Conservation (phyloP, 2,329 filamentous ascomycete genomes). For the Talaromyces sp. region DNA sequence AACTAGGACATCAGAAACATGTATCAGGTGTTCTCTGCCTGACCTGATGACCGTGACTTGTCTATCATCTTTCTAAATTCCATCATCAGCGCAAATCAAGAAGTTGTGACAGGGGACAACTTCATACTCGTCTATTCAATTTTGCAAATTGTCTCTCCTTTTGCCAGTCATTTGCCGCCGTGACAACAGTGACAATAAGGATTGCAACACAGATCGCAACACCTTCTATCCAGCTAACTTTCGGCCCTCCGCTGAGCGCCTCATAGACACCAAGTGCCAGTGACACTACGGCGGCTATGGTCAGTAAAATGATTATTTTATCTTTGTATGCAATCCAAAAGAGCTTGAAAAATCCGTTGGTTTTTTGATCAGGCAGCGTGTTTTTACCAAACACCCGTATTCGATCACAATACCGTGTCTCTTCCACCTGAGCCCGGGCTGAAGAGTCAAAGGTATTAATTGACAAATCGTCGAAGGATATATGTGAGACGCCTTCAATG, state of each 20-base stretch:
- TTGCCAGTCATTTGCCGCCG: slow-evolving; percentile 62
- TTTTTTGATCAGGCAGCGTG: background rate
- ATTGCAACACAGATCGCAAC: slow-evolving; percentile 63
- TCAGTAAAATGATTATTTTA: slow-evolving; percentile 66
- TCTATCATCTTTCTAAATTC: slow-evolving; percentile 54
- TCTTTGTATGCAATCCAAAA: slow-evolving; percentile 70
- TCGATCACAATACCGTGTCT: background rate
- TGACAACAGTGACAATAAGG: slow-evolving; percentile 58
- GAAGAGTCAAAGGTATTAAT: background rate
- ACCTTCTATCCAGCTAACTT: slow-evolving; percentile 62
- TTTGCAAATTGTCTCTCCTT: slow-evolving; percentile 62
- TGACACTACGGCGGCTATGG: slow-evolving; percentile 63
- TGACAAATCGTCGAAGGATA: background rate
- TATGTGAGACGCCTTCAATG: background rate
- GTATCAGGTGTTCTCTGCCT: slow-evolving; percentile 59
- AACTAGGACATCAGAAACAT: slow-evolving; percentile 62
- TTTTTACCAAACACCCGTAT: background rate
- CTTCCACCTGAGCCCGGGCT: no score
- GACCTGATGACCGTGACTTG: slow-evolving; percentile 63
- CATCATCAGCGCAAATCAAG: no score
- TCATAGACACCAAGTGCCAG: slow-evolving; percentile 66
- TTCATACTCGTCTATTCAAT: slow-evolving; percentile 50
- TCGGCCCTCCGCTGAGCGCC: slow-evolving; percentile 48
- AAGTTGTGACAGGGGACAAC: no score
- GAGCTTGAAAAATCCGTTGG: slow-evolving; percentile 46